phyloP scores from a whole-genome alignment of 2,329 filamentous ascomycete genomes.

The Pyrenophora graminea region DNA sequence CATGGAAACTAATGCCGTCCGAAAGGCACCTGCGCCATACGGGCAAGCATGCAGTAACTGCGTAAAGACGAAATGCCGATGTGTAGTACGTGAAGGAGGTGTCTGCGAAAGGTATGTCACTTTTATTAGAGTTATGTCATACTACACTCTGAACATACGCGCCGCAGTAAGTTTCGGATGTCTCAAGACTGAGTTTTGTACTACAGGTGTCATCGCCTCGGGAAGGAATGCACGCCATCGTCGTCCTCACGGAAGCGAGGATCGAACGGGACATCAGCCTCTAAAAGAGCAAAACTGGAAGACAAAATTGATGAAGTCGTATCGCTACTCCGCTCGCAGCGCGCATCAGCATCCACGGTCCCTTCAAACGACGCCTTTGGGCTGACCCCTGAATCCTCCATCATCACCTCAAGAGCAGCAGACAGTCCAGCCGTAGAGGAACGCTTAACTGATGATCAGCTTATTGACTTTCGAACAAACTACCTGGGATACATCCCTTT shows the following conservation, averaged over 20 bases:
- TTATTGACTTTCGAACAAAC: slow-evolving; percentile 11
- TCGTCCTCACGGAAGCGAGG: slow-evolving; percentile 12
- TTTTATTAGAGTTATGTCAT: background rate
- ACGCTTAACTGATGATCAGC: slow-evolving; percentile 14
- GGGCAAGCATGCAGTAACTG: slow-evolving; percentile 34
- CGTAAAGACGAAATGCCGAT: slow-evolving; percentile 32
- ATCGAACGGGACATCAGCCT: slow-evolving; percentile 2
- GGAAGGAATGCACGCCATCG: slow-evolving; percentile 20
- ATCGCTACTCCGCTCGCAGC: slow-evolving; percentile 30
- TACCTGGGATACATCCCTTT: slow-evolving; percentile 22
- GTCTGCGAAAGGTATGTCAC: slow-evolving; percentile 29
- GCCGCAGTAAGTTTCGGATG: too few relatives aligned
- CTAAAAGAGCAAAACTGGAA: slow-evolving; percentile 29
- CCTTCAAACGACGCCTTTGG: slow-evolving; percentile 5
- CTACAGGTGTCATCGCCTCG: slow-evolving; percentile 22
- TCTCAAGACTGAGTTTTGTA: background rate
- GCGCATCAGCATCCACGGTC: background rate
- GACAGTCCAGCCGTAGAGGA: background rate
- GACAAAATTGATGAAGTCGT: slow-evolving; percentile 40
- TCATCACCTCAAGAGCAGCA: background rate
- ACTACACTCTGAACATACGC: too few relatives aligned
- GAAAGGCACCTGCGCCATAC: slow-evolving; percentile 25
- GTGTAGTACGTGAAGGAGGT: slow-evolving; percentile 20
- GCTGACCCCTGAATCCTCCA: slow-evolving; percentile 14
- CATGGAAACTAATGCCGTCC: slow-evolving; percentile 25